Base-by-base conservation (phyloP, 371 early-diverging fungal genomes). In the Lichtheimia ramosa region DNA sequence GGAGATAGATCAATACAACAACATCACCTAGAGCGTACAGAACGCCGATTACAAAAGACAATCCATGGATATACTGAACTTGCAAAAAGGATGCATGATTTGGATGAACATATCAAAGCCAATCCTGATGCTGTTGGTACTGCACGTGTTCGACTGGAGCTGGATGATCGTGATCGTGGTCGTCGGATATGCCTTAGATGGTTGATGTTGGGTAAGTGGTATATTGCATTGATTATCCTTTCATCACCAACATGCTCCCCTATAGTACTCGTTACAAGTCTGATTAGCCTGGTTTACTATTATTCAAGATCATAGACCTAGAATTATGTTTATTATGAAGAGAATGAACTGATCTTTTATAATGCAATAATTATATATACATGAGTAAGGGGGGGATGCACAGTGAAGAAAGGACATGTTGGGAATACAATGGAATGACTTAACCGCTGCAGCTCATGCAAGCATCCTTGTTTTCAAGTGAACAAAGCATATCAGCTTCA, bases 361-460 rank as follows among this genome's bases (percentile, higher is more conserved):
- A 25, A 25, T 51, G 23, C 34, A 34, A 10, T 34, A 34, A 34
- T 34, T 27, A 8, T 51, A 51, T 23, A 25, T 51, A 8, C 27
- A 28, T 3, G 25, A 16, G n/a, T 7, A 28, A 8, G 27, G 51
- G 27, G 51, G 27, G 51, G 15, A 28, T 15, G 51, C 13, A 28
- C 27, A 27, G 34, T 15, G 52, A 51, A 20, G 5, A 5, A 51
- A 13, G 40, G 23, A 39, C 39, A 52, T 20, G 13, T 51, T n/a
- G n/a, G 40, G 16, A 16, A 21, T 12, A 52, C 46, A 46, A 18
- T 20, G n/a, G 43, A 18, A 40, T 39, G 16, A 16, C 15, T 78
- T 84, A 92, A 63, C 92, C 92, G 40, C 86, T 85, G 82, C 97
- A 96, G 84, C 88, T 92, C 55, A 92, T 64, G 70, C 97, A 96